A percentile compares a stretch with the other conserved stretches of the same genome.
Evolutionary conservation across 257 asterid genomes (phyloP).

Genomic region (Nemophila menziesii): DNA sequence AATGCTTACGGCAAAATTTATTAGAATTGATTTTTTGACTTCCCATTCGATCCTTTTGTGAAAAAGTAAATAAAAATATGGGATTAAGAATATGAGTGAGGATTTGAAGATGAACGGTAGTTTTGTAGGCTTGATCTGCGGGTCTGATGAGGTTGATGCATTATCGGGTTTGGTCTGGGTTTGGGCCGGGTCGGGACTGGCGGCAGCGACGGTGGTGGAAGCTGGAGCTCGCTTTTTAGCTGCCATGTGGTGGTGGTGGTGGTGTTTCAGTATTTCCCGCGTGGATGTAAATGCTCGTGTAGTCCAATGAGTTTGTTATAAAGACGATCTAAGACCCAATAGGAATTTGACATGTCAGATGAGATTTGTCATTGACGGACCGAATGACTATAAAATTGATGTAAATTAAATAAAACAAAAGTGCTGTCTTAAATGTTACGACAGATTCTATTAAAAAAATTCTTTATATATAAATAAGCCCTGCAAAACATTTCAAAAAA

Average conservation of each 20-base stretch:
- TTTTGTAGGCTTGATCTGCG: slow-evolving; percentile 57
- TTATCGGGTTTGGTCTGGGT: slow-evolving; percentile 16
- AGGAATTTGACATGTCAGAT: slow-evolving; percentile 3
- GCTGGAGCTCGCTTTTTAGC: slow-evolving; percentile 45
- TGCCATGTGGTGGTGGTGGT: slow-evolving; percentile 32
- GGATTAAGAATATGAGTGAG: slow-evolving; percentile 36
- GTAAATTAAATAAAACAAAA: too few species aligned
- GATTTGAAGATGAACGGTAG: slow-evolving; percentile 32
- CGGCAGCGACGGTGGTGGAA: slow-evolving; percentile 8
- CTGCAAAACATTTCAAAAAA: too few species aligned
- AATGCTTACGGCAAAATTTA: slow-evolving; percentile 47
- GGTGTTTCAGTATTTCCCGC: not conserved
- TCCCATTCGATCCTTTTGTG: slow-evolving; percentile 42
- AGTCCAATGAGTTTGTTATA: not conserved
- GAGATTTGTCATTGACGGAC: slow-evolving; percentile 12
- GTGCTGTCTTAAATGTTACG: too few species aligned
- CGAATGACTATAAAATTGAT: too few species aligned
- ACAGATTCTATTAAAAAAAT: too few species aligned
- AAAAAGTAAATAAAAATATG: slow-evolving; percentile 54
- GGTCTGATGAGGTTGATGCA: slow-evolving; percentile 18
- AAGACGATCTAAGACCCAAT: slow-evolving; percentile 10
- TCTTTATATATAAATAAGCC: too few species aligned
- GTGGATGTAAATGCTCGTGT: slow-evolving; percentile 1
- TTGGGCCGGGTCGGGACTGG: slow-evolving; percentile 20
- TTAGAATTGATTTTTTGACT: slow-evolving; percentile 47